Conservation (phyloP, 352 stramenopile genomes). For the Globisporangium sylvaticum region DNA sequence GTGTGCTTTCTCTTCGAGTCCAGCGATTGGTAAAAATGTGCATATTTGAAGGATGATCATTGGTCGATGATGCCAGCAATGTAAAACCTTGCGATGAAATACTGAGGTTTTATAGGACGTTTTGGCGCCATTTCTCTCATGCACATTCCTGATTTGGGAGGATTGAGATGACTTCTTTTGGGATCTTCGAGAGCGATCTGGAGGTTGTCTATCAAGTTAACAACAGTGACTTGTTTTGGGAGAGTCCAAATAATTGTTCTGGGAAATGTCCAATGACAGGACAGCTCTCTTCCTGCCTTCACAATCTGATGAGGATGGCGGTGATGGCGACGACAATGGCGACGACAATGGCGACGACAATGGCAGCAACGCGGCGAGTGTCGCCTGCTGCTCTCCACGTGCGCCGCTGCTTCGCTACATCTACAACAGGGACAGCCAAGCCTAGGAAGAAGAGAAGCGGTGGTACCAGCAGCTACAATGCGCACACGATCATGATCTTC, state of each 20-base stretch:
- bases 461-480: background rate
- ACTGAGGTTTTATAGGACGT: background rate
- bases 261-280: background rate
- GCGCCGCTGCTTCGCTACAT: background rate
- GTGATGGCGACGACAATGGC: background rate
- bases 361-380: background rate
- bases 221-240: background rate
- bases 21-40: background rate
- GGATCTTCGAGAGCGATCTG: background rate
- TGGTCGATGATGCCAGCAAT: background rate
- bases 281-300: background rate
- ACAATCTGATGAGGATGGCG: background rate
- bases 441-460: slow-evolving; percentile 2
- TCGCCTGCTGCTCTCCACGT: background rate
- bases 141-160: background rate
- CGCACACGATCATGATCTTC: slow-evolving; percentile 67
- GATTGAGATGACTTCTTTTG: background rate
- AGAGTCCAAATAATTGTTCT: background rate
- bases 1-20: background rate
- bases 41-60: background rate
- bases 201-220: background rate
- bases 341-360: background rate
- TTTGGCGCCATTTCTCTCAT: background rate
- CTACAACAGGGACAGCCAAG: slow-evolving; percentile 7
- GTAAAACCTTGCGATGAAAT: background rate